A percentile compares a stretch with the other conserved stretches of the same genome.
Evolutionary conservation across 306 rosid species (phyloP).

Genomic region (Senna tora): DNA sequence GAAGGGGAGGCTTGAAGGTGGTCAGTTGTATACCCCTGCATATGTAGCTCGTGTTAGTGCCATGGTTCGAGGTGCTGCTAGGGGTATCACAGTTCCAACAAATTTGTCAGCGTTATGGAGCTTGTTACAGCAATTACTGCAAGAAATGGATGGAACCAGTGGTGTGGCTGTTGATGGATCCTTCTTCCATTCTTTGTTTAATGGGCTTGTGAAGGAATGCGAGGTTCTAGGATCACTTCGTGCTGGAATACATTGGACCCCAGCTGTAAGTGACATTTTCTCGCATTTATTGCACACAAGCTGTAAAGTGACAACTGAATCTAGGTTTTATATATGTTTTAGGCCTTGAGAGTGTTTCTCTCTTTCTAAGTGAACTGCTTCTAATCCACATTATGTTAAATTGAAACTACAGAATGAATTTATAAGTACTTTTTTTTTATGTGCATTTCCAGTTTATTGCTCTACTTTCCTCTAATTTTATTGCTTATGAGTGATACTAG

Average conservation of each 20-base stretch:
- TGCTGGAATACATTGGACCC: slow-evolving; percentile 98
- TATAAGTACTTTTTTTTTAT: slow-evolving; percentile 10
- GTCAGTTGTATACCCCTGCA: slow-evolving; percentile 96
- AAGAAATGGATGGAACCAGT: slow-evolving; percentile 81
- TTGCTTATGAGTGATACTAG: slow-evolving; percentile 13
- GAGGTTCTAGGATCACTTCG: slow-evolving; percentile 88
- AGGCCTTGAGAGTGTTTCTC: slow-evolving; percentile 16
- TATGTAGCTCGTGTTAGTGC: slow-evolving; percentile 87
- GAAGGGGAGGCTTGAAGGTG: slow-evolving; percentile 98
- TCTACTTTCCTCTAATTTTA: slow-evolving; percentile 19
- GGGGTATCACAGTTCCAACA: slow-evolving; percentile 81
- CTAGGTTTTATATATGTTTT: slow-evolving; percentile 31
- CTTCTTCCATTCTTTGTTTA: slow-evolving; percentile 88
- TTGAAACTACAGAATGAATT: slow-evolving; percentile 13
- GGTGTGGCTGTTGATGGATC: slow-evolving; percentile 86
- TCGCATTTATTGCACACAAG: slow-evolving; percentile 5
- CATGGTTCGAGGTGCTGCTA: slow-evolving; percentile 94
- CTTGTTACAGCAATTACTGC: slow-evolving; percentile 81
- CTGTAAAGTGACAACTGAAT: slow-evolving; percentile 12
- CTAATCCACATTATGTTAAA: slow-evolving; percentile 19
- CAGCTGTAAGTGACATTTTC: slow-evolving; percentile 70
- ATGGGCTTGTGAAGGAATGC: slow-evolving; percentile 80
- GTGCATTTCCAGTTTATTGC: slow-evolving; percentile 4
- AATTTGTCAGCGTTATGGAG: slow-evolving; percentile 79
- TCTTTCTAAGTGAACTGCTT: background rate